These are phyloP conservation scores for Cyclotella atomus DNA, from an alignment of 108 stramenopile genomes.

Conservation along the genomic window DNA sequence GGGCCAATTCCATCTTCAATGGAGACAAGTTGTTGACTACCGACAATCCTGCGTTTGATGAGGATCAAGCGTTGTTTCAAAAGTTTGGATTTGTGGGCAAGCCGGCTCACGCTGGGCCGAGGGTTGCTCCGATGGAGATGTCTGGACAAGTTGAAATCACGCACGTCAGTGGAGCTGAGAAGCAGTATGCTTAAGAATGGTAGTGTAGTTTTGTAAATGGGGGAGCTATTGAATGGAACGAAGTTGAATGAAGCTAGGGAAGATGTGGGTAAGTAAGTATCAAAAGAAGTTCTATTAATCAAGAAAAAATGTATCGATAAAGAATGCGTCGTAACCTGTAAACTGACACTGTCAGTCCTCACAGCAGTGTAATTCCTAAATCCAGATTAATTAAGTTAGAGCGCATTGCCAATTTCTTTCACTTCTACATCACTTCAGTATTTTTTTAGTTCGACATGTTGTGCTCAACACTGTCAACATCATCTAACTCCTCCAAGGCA, in stretches of 20 bases:
- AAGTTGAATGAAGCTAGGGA: no score
- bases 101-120: conserved; percentile 90
- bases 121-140: conserved; percentile 71
- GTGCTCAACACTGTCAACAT: conserved; percentile 96
- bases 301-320: no score
- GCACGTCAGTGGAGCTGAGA: conserved; percentile 51
- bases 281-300: no score
- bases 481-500: conserved; percentile 93
- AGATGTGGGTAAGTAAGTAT: no score
- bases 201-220: no score
- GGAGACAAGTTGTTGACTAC: conserved; percentile 97
- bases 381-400: no score
- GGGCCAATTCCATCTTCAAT: conserved; percentile 98
- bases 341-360: no score
- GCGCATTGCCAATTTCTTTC: no score
- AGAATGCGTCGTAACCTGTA: no score
- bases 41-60: conserved; percentile 92
- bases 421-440: no score
- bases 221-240: no score
- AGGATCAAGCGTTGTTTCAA: conserved; percentile 84
- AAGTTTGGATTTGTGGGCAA: conserved; percentile 92
- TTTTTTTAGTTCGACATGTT: conserved; percentile 95
- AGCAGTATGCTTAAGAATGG: conserved; percentile 47
- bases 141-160: conserved; percentile 77
- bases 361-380: no score